Evolutionary conservation across 148 eudicot species (phyloP).

Genomic region (Rhododendron ovatum): DNA sequence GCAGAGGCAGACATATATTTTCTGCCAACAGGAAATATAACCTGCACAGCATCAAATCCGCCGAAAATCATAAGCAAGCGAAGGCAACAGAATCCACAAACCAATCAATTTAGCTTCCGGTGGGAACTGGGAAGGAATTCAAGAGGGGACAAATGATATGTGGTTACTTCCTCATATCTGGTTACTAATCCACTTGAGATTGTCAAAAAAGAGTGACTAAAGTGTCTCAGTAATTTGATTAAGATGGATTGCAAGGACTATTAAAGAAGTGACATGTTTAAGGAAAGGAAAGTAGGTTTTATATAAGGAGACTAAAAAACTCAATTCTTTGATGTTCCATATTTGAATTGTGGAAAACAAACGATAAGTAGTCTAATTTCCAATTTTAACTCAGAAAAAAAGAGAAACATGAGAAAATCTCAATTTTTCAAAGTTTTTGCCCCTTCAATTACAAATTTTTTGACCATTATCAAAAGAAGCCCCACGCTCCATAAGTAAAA

Average conservation of each 20-base stretch:
- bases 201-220: background rate
- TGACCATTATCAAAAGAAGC: background rate
- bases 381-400: background rate
- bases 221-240: background rate
- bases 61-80: background rate
- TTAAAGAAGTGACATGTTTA: background rate
- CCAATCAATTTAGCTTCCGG: background rate
- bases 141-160: background rate
- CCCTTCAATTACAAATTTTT: background rate
- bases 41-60: conserved; percentile 35
- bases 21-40: conserved; percentile 72
- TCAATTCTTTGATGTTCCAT: background rate
- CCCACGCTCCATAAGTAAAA: background rate
- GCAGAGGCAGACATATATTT: conserved; percentile 58
- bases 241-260: background rate
- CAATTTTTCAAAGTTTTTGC: background rate
- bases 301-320: background rate
- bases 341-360: background rate
- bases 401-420: background rate
- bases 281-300: background rate
- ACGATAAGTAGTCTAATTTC: background rate
- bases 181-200: background rate
- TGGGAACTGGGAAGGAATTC: background rate
- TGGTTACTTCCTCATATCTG: background rate
- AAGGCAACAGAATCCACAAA: background rate